Percentiles rank a stretch among this genome's conserved stretches.
phyloP scores from a whole-genome alignment of 2,329 filamentous ascomycete species.

The Venturia asperata region DNA sequence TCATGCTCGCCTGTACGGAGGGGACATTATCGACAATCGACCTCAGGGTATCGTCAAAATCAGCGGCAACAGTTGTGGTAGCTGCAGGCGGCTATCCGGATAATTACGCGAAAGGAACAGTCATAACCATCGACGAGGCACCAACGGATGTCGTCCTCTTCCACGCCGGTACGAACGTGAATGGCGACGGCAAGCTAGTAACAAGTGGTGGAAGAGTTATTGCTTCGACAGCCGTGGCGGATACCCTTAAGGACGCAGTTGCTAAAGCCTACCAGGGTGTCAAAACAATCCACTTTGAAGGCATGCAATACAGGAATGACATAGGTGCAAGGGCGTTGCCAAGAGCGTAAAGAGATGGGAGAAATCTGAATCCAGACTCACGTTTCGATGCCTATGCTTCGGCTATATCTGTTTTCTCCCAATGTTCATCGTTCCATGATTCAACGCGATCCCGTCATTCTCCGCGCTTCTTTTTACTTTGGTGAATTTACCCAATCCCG shows the following conservation, averaged over 20 bases:
- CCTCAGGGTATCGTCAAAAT: slow-evolving; percentile 61
- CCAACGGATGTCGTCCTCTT: slow-evolving; percentile 61
- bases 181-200: slow-evolving; percentile 55
- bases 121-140: slow-evolving; percentile 44
- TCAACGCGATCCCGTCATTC: too few species aligned
- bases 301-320: slow-evolving; percentile 87
- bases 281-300: slow-evolving; percentile 70
- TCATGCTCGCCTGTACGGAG: slow-evolving; percentile 79
- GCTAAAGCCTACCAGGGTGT: slow-evolving; percentile 82
- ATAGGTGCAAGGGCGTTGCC: slow-evolving; percentile 58
- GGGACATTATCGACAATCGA: slow-evolving; percentile 64
- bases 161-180: slow-evolving; percentile 78
- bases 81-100: slow-evolving; percentile 88
- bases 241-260: slow-evolving; percentile 73
- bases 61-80: slow-evolving; percentile 87
- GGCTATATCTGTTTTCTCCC: too few species aligned
- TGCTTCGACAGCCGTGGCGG: slow-evolving; percentile 74
- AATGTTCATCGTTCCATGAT: too few species aligned
- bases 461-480: too few species aligned
- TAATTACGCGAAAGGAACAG: slow-evolving; percentile 67
- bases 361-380: not conserved
- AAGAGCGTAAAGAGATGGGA: not conserved
- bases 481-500: too few species aligned
- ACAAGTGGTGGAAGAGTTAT: slow-evolving; percentile 89
- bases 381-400: not conserved